Conservation (phyloP, 768 basidiomycete species). For the Suillus cothurnatus region DNA sequence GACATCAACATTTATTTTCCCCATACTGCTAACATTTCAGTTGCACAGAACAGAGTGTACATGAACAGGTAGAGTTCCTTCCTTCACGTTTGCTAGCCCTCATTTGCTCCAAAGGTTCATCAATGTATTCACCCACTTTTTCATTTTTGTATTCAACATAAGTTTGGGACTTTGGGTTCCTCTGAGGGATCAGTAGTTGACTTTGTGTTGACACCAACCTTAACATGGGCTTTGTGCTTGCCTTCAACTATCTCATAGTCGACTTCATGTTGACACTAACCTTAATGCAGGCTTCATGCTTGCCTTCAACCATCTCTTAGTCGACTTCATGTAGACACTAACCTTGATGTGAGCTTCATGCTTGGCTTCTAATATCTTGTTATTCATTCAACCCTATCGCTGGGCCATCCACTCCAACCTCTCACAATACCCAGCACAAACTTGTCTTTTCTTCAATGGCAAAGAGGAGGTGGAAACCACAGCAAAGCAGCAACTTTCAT, state of each 20-base stretch:
- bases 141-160: background rate
- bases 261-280: no score
- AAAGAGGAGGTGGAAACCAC: background rate
- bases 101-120: background rate
- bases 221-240: background rate
- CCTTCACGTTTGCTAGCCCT: background rate
- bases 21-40: background rate
- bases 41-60: background rate
- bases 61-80: background rate
- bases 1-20: no score
- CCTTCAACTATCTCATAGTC: no score
- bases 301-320: no score
- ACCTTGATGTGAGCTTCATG: background rate
- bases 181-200: background rate
- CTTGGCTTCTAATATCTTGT: background rate
- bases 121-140: background rate
- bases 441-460: conserved; percentile 1
- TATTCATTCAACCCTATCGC: background rate
- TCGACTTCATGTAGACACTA: background rate
- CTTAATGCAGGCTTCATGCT: no score
- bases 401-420: background rate
- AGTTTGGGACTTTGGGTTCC: background rate
- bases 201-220: background rate
- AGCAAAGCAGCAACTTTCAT: background rate
- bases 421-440: background rate